Evolutionary conservation across 2,329 filamentous ascomycete species (phyloP), one percentile per base, ranked within the genome.

Genomic region (Didymella sp.): DNA sequence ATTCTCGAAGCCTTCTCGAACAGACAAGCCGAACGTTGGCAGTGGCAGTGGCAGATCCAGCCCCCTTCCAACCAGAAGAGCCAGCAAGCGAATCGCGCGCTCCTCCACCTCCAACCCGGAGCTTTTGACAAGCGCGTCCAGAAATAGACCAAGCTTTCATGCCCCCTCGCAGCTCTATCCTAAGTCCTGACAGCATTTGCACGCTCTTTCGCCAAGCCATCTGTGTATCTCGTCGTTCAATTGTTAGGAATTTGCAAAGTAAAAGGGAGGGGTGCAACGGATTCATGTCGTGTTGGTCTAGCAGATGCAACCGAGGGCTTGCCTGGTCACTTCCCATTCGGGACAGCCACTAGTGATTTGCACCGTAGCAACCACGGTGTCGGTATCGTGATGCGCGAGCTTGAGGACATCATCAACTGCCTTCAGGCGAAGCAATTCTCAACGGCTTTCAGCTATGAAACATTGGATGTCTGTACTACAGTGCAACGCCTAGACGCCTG

Each of bases 1-100:
- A 45, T 52, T 40, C 49, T 56, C 50, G 49, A 66, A 58, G 33
- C 27, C 64, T 65, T 62, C 59, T 61, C 56, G 48, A 63, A 59
- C 30, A 33, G 52, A 60, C 58, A 63, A 56, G 58, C 58, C 60
- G 48, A 59, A 58, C 56, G 56, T 52, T 58, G 46, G 41, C 37
- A 37, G 35, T 58, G 46, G 41, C 37, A 37, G 35, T 42, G 35
- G 51, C 51, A 52, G 43, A 60, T 63, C 59, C 47, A 38, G 31
- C 27, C 33, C 38, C 52, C 51, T 40, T 19, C 22, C 51, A 19
- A 28, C 31, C 43, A 44, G 40, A 49, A 15, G 30, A 50, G 43
- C 47, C 51, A 43, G 17, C 30, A 46, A 51, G 38, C 51, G 51
- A 58, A 44, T 54, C 42, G 52, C 56, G 40, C 37, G 27, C 21